Evolutionary conservation across 768 basidiomycete species (phyloP), one percentile per base, ranked within the genome.

Genomic region (Boletus huronensis): DNA sequence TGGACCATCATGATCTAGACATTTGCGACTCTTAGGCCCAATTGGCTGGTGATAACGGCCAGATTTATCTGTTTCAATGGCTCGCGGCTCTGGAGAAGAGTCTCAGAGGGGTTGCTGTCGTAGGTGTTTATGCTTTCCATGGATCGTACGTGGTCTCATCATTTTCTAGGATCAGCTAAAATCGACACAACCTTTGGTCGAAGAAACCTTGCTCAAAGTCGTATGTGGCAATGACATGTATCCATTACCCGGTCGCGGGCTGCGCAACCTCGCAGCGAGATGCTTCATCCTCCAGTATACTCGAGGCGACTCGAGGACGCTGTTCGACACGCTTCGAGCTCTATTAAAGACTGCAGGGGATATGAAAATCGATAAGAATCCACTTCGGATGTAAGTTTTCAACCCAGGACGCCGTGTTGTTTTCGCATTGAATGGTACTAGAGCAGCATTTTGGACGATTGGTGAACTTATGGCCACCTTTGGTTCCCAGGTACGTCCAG

Each of bases 381-480:
- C 74, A 2, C 75, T 78, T 55, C 84, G 85, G 63, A 85, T 87
- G 89, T 90, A 64, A 63, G 88, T 68, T 16, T 46, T 39, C 42
- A 16, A 26, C 19, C 16, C 29, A 21, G 16, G 17, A 14, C 40
- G 38, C 10, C 17, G 14, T 51, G 23, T 47, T 40, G 21, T 50
- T 16, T 38, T 52, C 36, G 6, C 10, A 53, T 5, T 51, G 40
- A 60, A 53, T 49, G 43, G 42, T 58, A 55, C 26, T 48, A 94
- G 92, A 56, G 90, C 93, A 11, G 85, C 90, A 3, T 85, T 93
- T 66, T 90, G 86, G 57, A 87, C 88, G 56, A 82, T 95, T 23
- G 95, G 93, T 3, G 93, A 96, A 67, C 71, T 98, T 8, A 98
- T 98, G 90, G 80, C 75, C 26, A 76, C 75, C 6, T 90, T 87